A percentile compares a stretch with the other conserved stretches of the same genome.
Evolutionary conservation across 2,329 filamentous ascomycete species (phyloP).

Genomic region (Microcyclospora tardicrescens): DNA sequence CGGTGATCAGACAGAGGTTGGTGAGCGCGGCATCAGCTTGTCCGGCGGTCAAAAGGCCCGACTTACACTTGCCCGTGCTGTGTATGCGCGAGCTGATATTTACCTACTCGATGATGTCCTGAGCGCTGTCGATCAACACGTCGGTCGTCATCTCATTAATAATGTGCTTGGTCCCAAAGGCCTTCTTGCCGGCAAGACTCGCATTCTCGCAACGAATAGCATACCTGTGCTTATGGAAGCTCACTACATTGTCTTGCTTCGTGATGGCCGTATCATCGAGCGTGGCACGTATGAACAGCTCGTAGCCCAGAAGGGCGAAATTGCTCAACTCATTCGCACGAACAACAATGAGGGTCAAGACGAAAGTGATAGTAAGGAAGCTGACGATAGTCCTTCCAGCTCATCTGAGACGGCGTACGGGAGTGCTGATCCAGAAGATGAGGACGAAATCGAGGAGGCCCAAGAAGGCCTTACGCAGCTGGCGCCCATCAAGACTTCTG

Average conservation of each 20-base stretch:
- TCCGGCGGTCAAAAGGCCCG: slow-evolving; percentile 95
- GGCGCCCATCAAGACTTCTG: slow-evolving; percentile 52
- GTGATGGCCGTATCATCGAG: slow-evolving; percentile 72
- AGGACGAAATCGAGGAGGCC: slow-evolving; percentile 43
- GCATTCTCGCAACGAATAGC: slow-evolving; percentile 87
- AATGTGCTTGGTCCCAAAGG: slow-evolving; percentile 80
- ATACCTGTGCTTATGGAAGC: slow-evolving; percentile 83
- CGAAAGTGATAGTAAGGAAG: slow-evolving; percentile 10
- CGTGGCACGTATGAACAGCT: slow-evolving; percentile 83
- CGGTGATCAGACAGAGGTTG: slow-evolving; percentile 91
- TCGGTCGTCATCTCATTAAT: slow-evolving; percentile 87
- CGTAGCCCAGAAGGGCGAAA: slow-evolving; percentile 84
- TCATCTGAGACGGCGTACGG: slow-evolving; percentile 50
- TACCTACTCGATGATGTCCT: slow-evolving; percentile 90
- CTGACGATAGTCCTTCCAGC: slow-evolving; percentile 28
- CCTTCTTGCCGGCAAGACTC: slow-evolving; percentile 71
- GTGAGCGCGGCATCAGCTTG: slow-evolving; percentile 89
- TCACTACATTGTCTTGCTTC: slow-evolving; percentile 74
- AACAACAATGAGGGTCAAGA: slow-evolving; percentile 42
- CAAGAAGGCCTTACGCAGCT: slow-evolving; percentile 67
- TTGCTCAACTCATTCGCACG: slow-evolving; percentile 71
- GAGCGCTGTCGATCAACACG: slow-evolving; percentile 96
- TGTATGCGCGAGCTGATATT: slow-evolving; percentile 92
- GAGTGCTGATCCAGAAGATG: slow-evolving; percentile 35
- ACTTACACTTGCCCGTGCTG: slow-evolving; percentile 78